Percentiles rank a stretch among this genome's conserved stretches.
phyloP scores from a whole-genome alignment of 768 basidiomycete genomes.

The Baorangia bicolor region DNA sequence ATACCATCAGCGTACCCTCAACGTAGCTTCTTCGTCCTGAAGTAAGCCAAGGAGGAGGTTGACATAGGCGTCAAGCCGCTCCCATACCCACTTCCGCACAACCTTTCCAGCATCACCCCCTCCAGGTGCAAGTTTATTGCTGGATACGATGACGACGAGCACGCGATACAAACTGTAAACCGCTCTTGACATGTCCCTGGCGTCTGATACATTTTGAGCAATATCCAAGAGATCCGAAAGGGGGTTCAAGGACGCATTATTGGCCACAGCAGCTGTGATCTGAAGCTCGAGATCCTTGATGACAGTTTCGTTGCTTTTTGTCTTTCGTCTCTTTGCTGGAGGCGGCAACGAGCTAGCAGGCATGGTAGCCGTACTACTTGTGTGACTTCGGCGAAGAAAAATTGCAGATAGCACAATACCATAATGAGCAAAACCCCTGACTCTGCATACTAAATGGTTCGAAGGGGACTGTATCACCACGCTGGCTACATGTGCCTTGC shows the following conservation, averaged over 20 bases:
- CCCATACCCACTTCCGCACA: slow-evolving; percentile 81
- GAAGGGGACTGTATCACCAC: not conserved
- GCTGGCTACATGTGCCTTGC: not conserved
- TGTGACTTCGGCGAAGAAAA: not conserved
- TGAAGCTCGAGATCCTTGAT: slow-evolving; percentile 54
- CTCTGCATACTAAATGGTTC: not conserved
- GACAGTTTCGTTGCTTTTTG: slow-evolving; percentile 21
- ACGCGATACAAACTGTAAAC: slow-evolving; percentile 82
- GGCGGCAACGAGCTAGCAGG: slow-evolving; percentile 49
- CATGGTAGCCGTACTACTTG: slow-evolving; percentile 15
- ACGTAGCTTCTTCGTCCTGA: slow-evolving; percentile 70
- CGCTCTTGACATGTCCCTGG: slow-evolving; percentile 65
- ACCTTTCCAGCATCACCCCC: slow-evolving; percentile 53
- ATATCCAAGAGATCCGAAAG: slow-evolving; percentile 73
- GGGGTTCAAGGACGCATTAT: slow-evolving; percentile 68
- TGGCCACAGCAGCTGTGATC: slow-evolving; percentile 51
- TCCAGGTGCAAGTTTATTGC: slow-evolving; percentile 51
- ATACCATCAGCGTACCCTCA: slow-evolving; percentile 56
- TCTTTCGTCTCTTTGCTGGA: slow-evolving; percentile 50
- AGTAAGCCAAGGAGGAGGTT: slow-evolving; percentile 67
- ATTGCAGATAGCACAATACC: not conserved
- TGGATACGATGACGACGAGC: slow-evolving; percentile 62
- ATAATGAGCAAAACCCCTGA: slow-evolving; percentile 4
- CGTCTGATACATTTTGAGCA: slow-evolving; percentile 44
- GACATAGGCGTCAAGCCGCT: slow-evolving; percentile 67